Percentiles rank a stretch among this genome's conserved stretches.
These are phyloP conservation scores for Pichia deserticola DNA, from an alignment of 805 yeast species.

Conservation along the genomic window DNA sequence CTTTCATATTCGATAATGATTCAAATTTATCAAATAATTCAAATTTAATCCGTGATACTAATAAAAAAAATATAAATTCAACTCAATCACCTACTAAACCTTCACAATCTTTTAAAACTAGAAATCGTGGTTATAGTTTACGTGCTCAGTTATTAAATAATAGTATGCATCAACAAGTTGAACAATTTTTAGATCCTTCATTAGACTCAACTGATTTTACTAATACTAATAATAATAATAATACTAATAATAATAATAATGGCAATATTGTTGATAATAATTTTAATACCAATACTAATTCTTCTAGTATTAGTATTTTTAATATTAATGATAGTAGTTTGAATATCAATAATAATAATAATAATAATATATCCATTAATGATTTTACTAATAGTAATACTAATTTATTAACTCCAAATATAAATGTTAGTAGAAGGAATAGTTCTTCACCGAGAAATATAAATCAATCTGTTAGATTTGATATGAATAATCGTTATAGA, in stretches of 20 bases:
- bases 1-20: neutral
- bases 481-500: no score
- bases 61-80: neutral
- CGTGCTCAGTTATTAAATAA: conserved; percentile 59
- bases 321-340: no score
- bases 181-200: conserved; percentile 9
- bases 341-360: no score
- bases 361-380: no score
- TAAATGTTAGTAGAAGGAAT: no score
- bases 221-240: neutral
- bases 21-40: neutral
- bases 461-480: conserved; percentile 2
- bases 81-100: conserved; percentile 8
- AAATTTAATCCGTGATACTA: neutral
- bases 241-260: no score
- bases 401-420: neutral
- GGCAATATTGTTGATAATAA: no score
- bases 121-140: conserved; percentile 60
- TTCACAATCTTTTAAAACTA: conserved; percentile 26
- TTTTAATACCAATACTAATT: no score
- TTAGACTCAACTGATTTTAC: neutral
- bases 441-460: neutral
- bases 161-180: conserved; percentile 22
- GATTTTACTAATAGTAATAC: neutral
- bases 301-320: no score